Evolutionary conservation across 2,329 filamentous ascomycete species (phyloP).

Genomic region (Monilinia vaccinii-corymbosi): DNA sequence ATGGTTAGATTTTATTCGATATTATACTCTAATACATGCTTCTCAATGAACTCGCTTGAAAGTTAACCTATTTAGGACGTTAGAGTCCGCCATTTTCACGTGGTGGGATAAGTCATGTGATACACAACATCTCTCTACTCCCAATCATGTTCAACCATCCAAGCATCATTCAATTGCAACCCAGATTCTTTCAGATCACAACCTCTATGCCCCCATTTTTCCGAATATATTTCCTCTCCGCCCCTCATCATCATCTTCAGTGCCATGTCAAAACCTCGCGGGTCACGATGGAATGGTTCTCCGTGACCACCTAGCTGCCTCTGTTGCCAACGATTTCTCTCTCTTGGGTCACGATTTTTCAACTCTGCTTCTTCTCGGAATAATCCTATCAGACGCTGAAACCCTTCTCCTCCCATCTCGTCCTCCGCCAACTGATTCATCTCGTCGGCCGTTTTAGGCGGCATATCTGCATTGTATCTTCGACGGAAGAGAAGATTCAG

Average conservation of each 20-base stretch:
- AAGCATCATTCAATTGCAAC: slow-evolving; percentile 36
- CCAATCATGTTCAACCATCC: slow-evolving; percentile 38
- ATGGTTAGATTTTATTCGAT: no score
- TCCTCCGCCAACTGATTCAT: not conserved
- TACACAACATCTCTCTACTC: no score
- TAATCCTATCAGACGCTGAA: slow-evolving; percentile 26
- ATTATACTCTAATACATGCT: no score
- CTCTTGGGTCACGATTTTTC: slow-evolving; percentile 18
- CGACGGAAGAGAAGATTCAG: slow-evolving; percentile 3
- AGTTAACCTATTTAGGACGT: no score
- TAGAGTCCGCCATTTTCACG: no score
- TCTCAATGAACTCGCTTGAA: no score
- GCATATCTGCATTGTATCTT: not conserved
- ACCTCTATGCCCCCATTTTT: slow-evolving; percentile 39
- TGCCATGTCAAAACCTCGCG: slow-evolving; percentile 36
- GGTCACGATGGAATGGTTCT: slow-evolving; percentile 45
- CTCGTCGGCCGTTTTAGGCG: slow-evolving; percentile 13
- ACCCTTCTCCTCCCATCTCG: slow-evolving; percentile 15
- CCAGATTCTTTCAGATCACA: slow-evolving; percentile 34
- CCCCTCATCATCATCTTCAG: slow-evolving; percentile 38
- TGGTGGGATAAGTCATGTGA: no score
- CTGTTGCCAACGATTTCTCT: slow-evolving; percentile 44
- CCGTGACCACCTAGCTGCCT: slow-evolving; percentile 42
- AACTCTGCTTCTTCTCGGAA: slow-evolving; percentile 27
- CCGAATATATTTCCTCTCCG: slow-evolving; percentile 33